Percentiles rank a stretch among this genome's conserved stretches.
Conservation (phyloP, 2,329 filamentous ascomycete genomes). For the Aspergillus thermomutatus region DNA sequence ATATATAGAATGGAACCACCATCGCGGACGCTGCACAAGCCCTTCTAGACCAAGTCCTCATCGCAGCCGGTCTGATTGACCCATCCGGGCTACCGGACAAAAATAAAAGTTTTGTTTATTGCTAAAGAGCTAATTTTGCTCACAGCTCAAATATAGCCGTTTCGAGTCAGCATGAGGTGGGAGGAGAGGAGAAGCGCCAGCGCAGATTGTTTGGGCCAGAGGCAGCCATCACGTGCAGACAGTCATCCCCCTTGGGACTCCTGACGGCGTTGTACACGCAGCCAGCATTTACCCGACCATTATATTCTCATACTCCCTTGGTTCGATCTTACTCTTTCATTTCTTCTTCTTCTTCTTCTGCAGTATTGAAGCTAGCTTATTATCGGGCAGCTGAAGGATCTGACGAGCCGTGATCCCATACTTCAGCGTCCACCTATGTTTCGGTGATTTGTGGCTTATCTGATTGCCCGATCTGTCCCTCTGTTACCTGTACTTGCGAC, state of each 20-base stretch:
- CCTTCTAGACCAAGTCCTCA: no score
- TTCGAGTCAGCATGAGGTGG: not conserved
- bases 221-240: slow-evolving; percentile 2
- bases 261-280: not conserved
- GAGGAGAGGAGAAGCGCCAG: not conserved
- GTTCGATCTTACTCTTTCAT: not conserved
- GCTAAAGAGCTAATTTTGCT: no score
- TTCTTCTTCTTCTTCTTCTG: not conserved
- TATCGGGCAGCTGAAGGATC: not conserved
- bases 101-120: no score
- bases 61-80: no score
- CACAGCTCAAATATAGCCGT: not conserved
- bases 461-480: not conserved
- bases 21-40: no score
- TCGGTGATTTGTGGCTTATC: not conserved
- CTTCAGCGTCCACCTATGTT: not conserved
- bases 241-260: slow-evolving; percentile 1
- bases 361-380: not conserved
- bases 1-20: no score
- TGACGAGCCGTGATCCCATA: not conserved
- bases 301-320: not conserved
- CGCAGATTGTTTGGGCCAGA: not conserved
- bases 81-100: no score
- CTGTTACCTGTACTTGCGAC: not conserved
- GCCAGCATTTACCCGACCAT: not conserved